Evolutionary conservation across 352 stramenopile genomes (phyloP), one percentile per base, ranked within the genome.

Genomic region (Globisporangium iwayamae): DNA sequence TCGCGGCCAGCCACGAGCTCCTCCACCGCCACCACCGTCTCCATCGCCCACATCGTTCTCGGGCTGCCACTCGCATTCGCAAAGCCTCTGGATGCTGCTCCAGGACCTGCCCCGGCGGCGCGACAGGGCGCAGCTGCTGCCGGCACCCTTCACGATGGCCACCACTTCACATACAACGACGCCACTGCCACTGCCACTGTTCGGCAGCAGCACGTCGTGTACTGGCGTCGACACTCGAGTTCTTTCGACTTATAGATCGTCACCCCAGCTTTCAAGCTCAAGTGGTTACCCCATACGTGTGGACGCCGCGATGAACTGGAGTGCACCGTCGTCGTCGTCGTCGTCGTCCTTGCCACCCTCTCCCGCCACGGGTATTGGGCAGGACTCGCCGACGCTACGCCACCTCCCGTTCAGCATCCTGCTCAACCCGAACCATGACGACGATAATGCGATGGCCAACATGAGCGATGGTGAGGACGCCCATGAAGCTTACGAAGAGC

Each of bases 371-470:
- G 18, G 22, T 22, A 20, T 11, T 20, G n/a, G 18, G n/a, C 46
- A 52, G 3, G 6, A 52, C n/a, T n/a, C n/a, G n/a, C n/a, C n/a
- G n/a, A 20, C 22, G 20, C 7, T n/a, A 10, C 46, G 46, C 7
- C 2, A 13, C 18, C 1, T 57, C 18, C 52, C 52, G 13, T 57
- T 57, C 4, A 57, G 52, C 30, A 57, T 28, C 8, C 4, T 60
- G 55, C 38, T 60, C 55, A 60, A 60, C 55, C 55, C 55, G 25
- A 36, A 20, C 18, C 30, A 57, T 14, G 32, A 32, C 52, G 16
- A 57, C 46, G 34, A 38, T 38, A 9, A 38, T 38, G 34, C 1
- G 6, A 38, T 38, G 34, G n/a, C n/a, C n/a, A 38, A 9, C 1
- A 38, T 38, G 7, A 38, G 34, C 34, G 34, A 38, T 38, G 34